Evolutionary conservation across 768 basidiomycete genomes (phyloP), one percentile per base, ranked within the genome.

Genomic region (Pisolithus microcarpus): DNA sequence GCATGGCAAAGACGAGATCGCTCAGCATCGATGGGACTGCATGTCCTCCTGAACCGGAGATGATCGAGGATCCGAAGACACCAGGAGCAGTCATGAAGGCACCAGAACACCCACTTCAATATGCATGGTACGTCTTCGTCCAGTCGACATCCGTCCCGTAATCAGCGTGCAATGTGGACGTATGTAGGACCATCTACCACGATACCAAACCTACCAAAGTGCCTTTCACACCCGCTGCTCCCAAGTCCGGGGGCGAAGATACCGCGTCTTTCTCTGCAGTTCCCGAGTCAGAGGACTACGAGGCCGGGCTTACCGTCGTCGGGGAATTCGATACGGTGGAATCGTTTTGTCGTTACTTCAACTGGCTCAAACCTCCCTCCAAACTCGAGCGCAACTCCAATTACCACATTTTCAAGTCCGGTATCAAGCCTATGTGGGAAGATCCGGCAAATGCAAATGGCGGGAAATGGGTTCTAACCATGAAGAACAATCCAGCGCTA

Each of bases 391-490:
- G 83, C 60, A 91, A 91, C 70, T 86, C 87, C 43, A 97, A 96
- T 70, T 93, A 95, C 60, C 93, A 97, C 64, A 77, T 97, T 50
- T 96, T 97, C 80, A 95, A 95, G 71, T 76, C 81, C 19, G 89
- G 89, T 16, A 93, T 93, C 73, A 91, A 91, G 63, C 91, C 91
- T 13, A 95, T 96, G 93, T 96, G 92, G 92, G 93, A 95, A 71
- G 93, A 95, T 65, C 80, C 80, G 28, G 88, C 91, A 49, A 96
- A 96, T 61, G 87, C 88, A 23, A 79, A 85, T 48, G 93, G 93
- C 18, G 93, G 93, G 34, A 94, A 93, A 71, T 96, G 93, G 93
- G 91, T 93, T 18, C 68, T 97, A 51, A 91, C 91, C 60, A 91
- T 95, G 85, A 86, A 87, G 73, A 84, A 85, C 59, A 87, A 85